Base-by-base conservation (phyloP, 1,139 yeast genomes). In the Yamadazyma triangularis region DNA sequence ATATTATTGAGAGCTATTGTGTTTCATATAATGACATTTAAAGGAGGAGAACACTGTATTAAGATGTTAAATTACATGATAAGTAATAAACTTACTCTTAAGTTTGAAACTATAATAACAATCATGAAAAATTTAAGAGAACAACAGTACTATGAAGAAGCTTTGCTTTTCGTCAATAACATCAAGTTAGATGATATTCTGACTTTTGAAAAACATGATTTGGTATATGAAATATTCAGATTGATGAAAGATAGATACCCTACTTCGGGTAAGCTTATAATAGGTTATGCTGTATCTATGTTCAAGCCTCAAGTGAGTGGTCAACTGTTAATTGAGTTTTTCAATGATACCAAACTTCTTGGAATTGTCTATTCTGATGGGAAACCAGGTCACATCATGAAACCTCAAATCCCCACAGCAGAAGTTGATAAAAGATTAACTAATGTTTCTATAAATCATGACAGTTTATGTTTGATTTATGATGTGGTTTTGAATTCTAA, bases 261-360 rank as follows among this genome's bases (percentile, higher is more conserved):
- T 0, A 38, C 40, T 4, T 53, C 62, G 5, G 70, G 71, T 1
- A 54, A 61, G 26, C 53, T 65, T 3, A 45, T 64, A 9, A 45
- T 64, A 6, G 73, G 72, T 1, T 68, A 68, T 37, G 53, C 57
- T 16, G 53, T 58, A 0, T 49, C 67, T 2, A 43, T 64, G 25
- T 64, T 54, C 36, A 45, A 27, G 18, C 14, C 24, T 7, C 29
- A 32, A 4, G 22, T 15, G 13, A 12, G 15, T 11, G 18, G 27
- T 3, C 15, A 24, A 1, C 8, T 25, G 1, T 18, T 53, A 2
- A 37, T 58, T 10, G 29, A 39, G 2, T 34, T 56, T 1, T 43
- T 64, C 14, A 52, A 60, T 33, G 51, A 53, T 4, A 40, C 61
- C 15, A 43, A 50, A 14, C 15, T 64, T 5, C 39, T 61, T 22